Percentiles rank a stretch among this genome's conserved stretches.
These are phyloP conservation scores for Eucalyptus grandis DNA, from an alignment of 345 rosid genomes.

Conservation along the genomic window DNA sequence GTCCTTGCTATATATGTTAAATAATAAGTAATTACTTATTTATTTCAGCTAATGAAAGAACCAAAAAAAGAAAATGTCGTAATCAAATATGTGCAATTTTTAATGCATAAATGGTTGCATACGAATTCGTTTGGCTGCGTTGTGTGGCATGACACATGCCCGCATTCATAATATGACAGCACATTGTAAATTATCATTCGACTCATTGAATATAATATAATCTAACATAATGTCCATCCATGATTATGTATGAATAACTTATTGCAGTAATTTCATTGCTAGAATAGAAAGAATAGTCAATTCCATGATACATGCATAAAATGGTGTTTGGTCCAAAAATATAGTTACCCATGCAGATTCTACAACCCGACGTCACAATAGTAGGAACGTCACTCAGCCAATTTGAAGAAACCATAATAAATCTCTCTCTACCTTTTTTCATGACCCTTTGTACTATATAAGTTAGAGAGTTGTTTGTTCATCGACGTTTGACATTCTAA, in stretches of 20 bases:
- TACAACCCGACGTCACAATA: background rate
- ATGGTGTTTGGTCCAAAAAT: background rate
- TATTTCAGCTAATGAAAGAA: background rate
- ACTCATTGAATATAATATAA: background rate
- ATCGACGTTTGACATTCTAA: background rate
- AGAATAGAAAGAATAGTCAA: background rate
- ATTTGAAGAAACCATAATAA: background rate
- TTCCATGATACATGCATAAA: background rate
- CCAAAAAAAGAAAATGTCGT: background rate
- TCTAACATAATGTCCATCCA: background rate
- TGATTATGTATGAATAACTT: background rate
- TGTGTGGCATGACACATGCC: background rate
- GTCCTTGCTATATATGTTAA: background rate
- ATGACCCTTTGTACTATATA: background rate
- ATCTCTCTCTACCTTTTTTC: background rate
- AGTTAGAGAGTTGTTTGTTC: background rate
- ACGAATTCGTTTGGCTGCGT: background rate
- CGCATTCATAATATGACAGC: background rate
- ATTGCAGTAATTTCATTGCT: background rate
- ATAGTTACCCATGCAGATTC: background rate
- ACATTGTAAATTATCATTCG: background rate
- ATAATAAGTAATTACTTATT: background rate
- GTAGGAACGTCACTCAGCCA: background rate
- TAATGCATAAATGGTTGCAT: background rate
- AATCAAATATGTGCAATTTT: background rate